Conservation (phyloP, 108 stramenopile species). For the Nannochloropsis gaditana region DNA sequence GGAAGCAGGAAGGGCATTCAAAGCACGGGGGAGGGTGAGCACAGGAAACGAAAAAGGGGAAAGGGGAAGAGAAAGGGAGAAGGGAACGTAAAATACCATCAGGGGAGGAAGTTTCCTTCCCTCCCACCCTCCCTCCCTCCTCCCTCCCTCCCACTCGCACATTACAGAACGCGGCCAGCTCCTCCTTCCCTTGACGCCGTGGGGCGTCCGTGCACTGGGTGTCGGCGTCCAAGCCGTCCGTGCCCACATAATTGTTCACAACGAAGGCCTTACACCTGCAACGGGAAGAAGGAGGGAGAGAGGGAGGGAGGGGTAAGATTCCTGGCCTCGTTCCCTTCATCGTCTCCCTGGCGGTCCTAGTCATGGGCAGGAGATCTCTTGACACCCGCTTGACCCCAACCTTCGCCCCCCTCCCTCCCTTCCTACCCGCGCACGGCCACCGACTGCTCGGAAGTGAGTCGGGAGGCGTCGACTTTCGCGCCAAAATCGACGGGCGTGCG, state of each 20-base stretch:
- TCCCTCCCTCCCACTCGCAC: background rate
- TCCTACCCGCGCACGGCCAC: background rate
- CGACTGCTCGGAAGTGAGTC: background rate
- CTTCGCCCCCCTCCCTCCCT: background rate
- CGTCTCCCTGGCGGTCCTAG: background rate
- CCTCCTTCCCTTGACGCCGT: background rate
- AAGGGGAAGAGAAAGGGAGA: background rate
- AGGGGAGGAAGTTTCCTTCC: background rate
- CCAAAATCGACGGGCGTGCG: background rate
- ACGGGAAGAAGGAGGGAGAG: background rate
- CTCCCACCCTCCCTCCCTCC: background rate
- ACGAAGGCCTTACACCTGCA: background rate
- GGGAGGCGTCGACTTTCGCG: background rate
- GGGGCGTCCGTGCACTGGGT: background rate
- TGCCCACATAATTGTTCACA: background rate
- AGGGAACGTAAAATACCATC: background rate
- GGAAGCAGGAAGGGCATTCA: background rate
- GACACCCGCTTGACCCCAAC: background rate
- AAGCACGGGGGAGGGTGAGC: background rate
- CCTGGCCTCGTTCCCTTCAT: background rate
- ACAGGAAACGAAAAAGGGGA: no score
- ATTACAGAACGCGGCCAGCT: background rate
- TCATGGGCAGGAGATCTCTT: no score
- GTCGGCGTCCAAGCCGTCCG: background rate
- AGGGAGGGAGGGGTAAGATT: background rate